Percentiles rank a stretch among this genome's conserved stretches.
phyloP scores from a whole-genome alignment of 2,329 filamentous ascomycete genomes.

The Ceratocystis albifundus region DNA sequence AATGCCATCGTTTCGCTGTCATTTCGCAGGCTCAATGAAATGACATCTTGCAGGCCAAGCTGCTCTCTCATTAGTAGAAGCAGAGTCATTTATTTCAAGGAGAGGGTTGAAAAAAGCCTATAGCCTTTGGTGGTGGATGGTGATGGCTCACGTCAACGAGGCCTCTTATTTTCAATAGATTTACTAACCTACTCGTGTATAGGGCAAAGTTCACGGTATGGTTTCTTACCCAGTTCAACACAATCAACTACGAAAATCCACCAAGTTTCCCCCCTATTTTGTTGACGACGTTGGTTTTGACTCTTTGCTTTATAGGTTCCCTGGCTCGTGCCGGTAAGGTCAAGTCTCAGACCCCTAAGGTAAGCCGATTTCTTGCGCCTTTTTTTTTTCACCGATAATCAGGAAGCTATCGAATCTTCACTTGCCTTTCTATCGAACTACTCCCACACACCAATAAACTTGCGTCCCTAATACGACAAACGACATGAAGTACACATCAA shows the following conservation, averaged over 20 bases:
- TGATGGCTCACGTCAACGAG: not conserved
- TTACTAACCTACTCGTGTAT: conserved; percentile 15
- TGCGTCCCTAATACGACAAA: not conserved
- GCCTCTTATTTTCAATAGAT: not conserved
- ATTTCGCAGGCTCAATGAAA: not conserved
- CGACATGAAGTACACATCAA: not conserved
- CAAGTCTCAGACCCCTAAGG: conserved; percentile 92
- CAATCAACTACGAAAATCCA: not conserved
- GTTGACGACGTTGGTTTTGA: conserved; percentile 12
- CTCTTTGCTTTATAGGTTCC: conserved; percentile 29
- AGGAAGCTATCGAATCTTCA: not conserved
- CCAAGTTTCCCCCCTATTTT: not conserved
- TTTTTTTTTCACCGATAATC: conserved; percentile 17
- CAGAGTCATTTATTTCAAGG: not conserved
- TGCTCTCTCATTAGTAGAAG: not conserved
- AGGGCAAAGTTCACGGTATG: conserved; percentile 26
- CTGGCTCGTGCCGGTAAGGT: conserved; percentile 85
- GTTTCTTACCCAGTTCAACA: not conserved
- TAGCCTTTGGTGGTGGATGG: not conserved
- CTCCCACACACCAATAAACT: not conserved
- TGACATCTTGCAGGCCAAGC: not conserved
- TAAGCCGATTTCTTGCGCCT: conserved; percentile 37
- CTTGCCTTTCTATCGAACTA: not conserved
- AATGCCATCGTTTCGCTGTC: not conserved
- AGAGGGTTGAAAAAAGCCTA: not conserved